Conservation (phyloP, 176 grass and related monocot species). For the Cenchrus purpureus region DNA sequence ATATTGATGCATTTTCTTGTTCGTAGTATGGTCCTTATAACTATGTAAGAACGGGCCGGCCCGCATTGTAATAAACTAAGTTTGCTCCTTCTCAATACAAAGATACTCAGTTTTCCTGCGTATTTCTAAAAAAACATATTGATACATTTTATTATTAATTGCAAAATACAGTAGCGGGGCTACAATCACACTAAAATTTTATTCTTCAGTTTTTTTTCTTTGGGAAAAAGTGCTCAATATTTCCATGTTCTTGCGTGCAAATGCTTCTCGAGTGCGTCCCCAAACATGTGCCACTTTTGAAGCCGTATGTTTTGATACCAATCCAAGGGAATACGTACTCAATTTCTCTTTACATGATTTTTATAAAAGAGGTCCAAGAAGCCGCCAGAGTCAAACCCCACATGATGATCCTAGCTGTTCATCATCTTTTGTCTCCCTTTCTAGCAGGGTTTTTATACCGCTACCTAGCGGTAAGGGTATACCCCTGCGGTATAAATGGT, state of each 20-base stretch:
- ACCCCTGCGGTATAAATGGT: too few species aligned
- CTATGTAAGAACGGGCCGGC: too few species aligned
- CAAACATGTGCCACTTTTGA: neutral
- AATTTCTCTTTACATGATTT: neutral
- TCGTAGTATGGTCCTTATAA: too few species aligned
- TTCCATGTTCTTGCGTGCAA: neutral
- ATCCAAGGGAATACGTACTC: neutral
- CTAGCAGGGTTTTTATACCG: neutral
- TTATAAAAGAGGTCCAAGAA: neutral
- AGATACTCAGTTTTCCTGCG: too few species aligned
- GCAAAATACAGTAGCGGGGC: too few species aligned
- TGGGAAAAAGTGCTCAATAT: neutral
- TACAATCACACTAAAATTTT: neutral
- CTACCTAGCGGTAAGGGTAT: too few species aligned
- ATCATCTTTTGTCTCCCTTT: neutral
- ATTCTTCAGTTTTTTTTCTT: neutral
- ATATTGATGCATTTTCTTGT: neutral
- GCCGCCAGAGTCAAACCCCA: neutral
- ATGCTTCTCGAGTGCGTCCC: neutral
- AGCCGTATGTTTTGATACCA: neutral
- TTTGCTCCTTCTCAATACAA: too few species aligned
- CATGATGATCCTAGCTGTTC: slow-evolving; percentile 4
- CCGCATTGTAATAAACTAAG: too few species aligned
- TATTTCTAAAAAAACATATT: too few species aligned
- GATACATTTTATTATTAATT: too few species aligned